Evolutionary conservation across 805 yeast species (phyloP).

Genomic region (Ogataea methylovora): DNA sequence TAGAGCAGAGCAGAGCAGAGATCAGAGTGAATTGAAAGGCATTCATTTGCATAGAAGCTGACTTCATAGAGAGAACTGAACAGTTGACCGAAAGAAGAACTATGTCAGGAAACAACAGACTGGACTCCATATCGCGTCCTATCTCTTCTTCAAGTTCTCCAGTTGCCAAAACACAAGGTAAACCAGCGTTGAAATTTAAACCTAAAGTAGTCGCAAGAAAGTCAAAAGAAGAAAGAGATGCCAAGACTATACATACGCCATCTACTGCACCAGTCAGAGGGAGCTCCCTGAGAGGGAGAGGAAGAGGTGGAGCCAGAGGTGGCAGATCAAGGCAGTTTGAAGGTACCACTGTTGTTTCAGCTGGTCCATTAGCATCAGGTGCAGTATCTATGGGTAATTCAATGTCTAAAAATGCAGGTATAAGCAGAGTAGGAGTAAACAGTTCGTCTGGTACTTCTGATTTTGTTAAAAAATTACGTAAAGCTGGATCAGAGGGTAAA

Average conservation of each 20-base stretch:
- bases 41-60: too few relatives aligned
- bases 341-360: conserved; percentile 56
- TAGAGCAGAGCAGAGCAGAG: too few relatives aligned
- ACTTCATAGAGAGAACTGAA: background rate
- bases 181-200: conserved; percentile 63
- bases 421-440: conserved; percentile 1
- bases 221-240: conserved; percentile 76
- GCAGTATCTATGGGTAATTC: conserved; percentile 36
- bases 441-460: conserved; percentile 16
- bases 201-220: conserved; percentile 86
- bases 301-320: conserved; percentile 29
- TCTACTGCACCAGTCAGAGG: conserved; percentile 10
- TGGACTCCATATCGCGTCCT: conserved; percentile 31
- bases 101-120: conserved; percentile 20
- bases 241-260: conserved; percentile 39
- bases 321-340: conserved; percentile 21
- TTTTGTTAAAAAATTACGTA: conserved; percentile 8
- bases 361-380: conserved; percentile 72
- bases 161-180: conserved; percentile 9
- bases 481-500: conserved; percentile 2
- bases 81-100: too few relatives aligned
- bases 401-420: conserved; percentile 15
- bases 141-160: conserved; percentile 11
- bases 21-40: too few relatives aligned
- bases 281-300: conserved; percentile 17